Evolutionary conservation across 495 filamentous ascomycete species (phyloP).

Genomic region (Aspergillus nidulans): DNA sequence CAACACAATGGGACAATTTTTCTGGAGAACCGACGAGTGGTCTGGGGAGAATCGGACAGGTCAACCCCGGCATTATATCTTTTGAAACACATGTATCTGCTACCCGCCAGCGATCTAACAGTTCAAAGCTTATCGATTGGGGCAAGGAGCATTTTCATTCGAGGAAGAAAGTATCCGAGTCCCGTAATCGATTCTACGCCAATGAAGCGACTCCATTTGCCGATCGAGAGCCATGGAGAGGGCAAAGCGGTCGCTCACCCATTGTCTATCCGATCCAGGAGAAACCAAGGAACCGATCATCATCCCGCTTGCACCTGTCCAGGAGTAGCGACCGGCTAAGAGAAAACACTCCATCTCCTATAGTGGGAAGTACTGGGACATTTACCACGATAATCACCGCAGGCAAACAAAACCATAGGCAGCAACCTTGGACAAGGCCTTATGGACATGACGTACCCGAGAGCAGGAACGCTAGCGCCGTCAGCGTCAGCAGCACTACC

Average conservation of each 20-base stretch:
- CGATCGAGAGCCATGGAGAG: slow-evolving; percentile 46
- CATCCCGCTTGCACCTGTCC: slow-evolving; percentile 21
- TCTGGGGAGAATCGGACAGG: slow-evolving; percentile 24
- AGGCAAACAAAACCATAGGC: slow-evolving; percentile 19
- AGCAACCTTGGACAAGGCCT: slow-evolving; percentile 2
- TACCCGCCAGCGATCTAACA: slow-evolving; percentile 19
- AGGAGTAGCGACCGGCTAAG: slow-evolving; percentile 16
- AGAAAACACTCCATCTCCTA: slow-evolving; percentile 10
- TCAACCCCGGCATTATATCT: slow-evolving; percentile 18
- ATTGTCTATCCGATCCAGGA: slow-evolving; percentile 34
- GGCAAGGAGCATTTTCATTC: slow-evolving; percentile 31
- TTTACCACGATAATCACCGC: slow-evolving; percentile 40
- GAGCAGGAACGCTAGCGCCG: slow-evolving; percentile 7
- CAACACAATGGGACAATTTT: slow-evolving; percentile 46
- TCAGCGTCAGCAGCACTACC: slow-evolving; percentile 10
- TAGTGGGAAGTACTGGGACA: slow-evolving; percentile 16
- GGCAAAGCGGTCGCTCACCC: slow-evolving; percentile 43
- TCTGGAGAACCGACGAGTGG: slow-evolving; percentile 44
- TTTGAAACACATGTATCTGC: slow-evolving; percentile 18
- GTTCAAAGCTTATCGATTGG: slow-evolving; percentile 28
- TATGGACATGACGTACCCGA: slow-evolving; percentile 6
- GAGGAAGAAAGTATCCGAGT: slow-evolving; percentile 25
- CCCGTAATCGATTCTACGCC: slow-evolving; percentile 24
- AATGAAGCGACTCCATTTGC: slow-evolving; percentile 21
- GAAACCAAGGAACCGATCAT: slow-evolving; percentile 20